Base-by-base conservation (phyloP, 768 basidiomycete genomes). In the Phylloporus sp. region DNA sequence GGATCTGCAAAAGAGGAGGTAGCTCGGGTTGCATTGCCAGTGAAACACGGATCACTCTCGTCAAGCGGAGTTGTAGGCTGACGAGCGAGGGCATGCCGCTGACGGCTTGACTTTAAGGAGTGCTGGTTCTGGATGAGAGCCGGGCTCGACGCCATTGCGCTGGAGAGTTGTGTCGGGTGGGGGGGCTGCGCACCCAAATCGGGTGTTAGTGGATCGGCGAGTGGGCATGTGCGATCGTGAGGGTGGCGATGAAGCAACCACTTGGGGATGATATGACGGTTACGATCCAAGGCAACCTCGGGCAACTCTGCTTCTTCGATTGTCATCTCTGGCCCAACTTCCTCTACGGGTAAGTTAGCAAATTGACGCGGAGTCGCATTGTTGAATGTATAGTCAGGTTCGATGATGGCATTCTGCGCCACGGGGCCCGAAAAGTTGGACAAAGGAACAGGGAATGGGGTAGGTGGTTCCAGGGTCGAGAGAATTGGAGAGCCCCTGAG, bases 231-330 rank as follows among this genome's bases (percentile, higher is more conserved):
- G 28, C 73, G 61, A 15, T 82, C 79, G 24, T 77, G 75, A 42
- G 80, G 70, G 22, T 54, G 57, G 48, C 70, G 76, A 28, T 77
- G 76, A 40, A 97, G 76, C 72, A 97, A 74, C 89, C 93, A 97
- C 56, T 93, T 84, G 5, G 97, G 95, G 43, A 99, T 85, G 53
- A 99, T 97, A 70, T 99, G 97, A n/a, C 88, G 80, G 67, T 99
- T 89, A 56, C 84, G 84, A 60, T 95, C 94, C 43, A 99, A 77
- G 7, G 83, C 84, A 13, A 99, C 97, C 69, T 98, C 95, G 1
- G 97, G 97, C 61, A 97, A 77, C 69, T 98, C 95, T 16, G 88
- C 81, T 59, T 86, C 87, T 47, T 80, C 82, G 2, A 64, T 51
- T 32, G 70, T 69, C 11, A 75, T 78, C 58, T 84, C 82, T 20